phyloP scores from a whole-genome alignment of 1,284 basidiomycete species.

The Rhodotorula mucilaginosa region DNA sequence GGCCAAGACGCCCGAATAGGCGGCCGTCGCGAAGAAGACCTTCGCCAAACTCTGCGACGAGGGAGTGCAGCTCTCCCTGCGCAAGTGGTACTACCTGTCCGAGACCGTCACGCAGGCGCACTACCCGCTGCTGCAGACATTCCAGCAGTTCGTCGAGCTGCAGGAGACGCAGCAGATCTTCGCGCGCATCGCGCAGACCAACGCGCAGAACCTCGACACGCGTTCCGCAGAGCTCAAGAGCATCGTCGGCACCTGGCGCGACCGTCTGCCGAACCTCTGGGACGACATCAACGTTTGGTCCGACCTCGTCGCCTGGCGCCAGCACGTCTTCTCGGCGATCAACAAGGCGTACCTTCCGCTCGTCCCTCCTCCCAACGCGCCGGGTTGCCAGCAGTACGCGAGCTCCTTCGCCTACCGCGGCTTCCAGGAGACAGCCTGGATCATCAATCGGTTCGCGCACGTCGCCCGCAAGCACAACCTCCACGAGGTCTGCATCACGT shows the following conservation, averaged over 20 bases:
- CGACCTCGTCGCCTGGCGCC: constrained; percentile 95
- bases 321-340: constrained; percentile 86
- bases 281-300: constrained; percentile 99
- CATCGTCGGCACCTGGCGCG: constrained; percentile 94
- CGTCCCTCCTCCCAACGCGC: constrained; percentile 58
- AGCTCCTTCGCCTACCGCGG: constrained; percentile 90
- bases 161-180: constrained; percentile 92
- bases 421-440: constrained; percentile 99
- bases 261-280: constrained; percentile 90
- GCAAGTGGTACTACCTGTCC: constrained; percentile 93
- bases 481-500: constrained; percentile 91
- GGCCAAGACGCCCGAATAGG: constrained; percentile 36
- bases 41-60: constrained; percentile 89
- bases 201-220: constrained; percentile 84
- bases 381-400: constrained; percentile 56
- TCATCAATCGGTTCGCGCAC: constrained; percentile 99
- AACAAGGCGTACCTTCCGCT: constrained; percentile 95
- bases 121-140: constrained; percentile 90
- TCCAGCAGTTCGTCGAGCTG: constrained; percentile 98
- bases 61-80: constrained; percentile 91
- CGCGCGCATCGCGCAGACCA: constrained; percentile 82
- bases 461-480: constrained; percentile 96
- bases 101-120: constrained; percentile 83
- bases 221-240: constrained; percentile 93
- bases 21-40: constrained; percentile 52